These are phyloP conservation scores for Aureobasidium sp. DNA, from an alignment of 2,329 filamentous ascomycete genomes.

Conservation along the genomic window DNA sequence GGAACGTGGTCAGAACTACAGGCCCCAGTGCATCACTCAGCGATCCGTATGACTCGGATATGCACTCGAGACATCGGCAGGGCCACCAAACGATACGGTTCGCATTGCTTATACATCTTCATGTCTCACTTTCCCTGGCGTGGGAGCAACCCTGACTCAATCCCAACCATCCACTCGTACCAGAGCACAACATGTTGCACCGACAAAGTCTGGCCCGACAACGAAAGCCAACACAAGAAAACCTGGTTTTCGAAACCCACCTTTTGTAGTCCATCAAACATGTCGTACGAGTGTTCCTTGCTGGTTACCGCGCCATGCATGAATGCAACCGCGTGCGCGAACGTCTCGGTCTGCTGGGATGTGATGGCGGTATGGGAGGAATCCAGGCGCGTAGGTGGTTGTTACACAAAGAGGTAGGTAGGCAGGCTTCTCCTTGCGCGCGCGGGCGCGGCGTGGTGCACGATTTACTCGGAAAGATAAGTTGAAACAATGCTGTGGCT, in stretches of 20 bases:
- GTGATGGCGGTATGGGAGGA: neutral
- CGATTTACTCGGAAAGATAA: neutral
- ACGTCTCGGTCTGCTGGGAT: neutral
- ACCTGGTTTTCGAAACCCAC: neutral
- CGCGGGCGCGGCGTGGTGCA: neutral
- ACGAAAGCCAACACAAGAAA: neutral
- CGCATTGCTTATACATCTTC: neutral
- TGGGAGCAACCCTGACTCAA: neutral
- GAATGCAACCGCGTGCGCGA: neutral
- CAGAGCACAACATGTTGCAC: neutral
- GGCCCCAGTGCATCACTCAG: no score
- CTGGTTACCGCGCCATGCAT: neutral
- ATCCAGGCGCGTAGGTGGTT: neutral
- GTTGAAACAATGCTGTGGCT: constrained; percentile 6
- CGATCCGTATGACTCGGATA: no score
- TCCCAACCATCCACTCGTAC: neutral
- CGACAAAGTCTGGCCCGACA: neutral
- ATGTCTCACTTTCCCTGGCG: neutral
- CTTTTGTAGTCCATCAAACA: neutral
- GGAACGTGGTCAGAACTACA: no score
- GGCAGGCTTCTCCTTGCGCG: constrained; percentile 2
- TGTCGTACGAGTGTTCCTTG: neutral
- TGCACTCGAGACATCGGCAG: neutral
- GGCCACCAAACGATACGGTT: neutral
- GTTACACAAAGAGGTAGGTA: neutral